Conservation (phyloP, 306 rosid species). For the Medicago lupulina region DNA sequence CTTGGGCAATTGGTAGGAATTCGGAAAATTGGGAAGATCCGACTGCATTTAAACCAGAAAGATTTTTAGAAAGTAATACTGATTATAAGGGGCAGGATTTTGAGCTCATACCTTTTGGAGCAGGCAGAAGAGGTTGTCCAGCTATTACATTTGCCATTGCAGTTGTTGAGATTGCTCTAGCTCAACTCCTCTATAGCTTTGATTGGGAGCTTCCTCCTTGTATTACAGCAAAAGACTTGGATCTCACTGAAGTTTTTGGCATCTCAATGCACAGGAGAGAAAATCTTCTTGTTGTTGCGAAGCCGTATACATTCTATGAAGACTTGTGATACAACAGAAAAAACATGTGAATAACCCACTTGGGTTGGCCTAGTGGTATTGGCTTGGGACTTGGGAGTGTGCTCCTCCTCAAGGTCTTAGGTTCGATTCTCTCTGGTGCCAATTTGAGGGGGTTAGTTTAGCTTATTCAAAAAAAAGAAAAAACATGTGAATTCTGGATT, state of each 20-base stretch:
- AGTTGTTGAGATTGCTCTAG: slow-evolving; percentile 64
- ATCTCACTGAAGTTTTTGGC: slow-evolving; percentile 67
- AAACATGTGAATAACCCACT: not conserved
- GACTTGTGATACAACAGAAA: not conserved
- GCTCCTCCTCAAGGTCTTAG: too few species aligned
- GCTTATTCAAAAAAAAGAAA: too few species aligned
- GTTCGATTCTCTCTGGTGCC: too few species aligned
- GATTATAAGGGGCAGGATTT: slow-evolving; percentile 68
- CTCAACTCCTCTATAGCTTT: slow-evolving; percentile 69
- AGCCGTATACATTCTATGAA: slow-evolving; percentile 47
- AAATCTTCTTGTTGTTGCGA: slow-evolving; percentile 54
- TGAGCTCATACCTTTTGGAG: slow-evolving; percentile 73
- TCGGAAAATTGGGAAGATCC: slow-evolving; percentile 69
- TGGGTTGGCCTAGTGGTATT: too few species aligned
- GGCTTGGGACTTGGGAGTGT: too few species aligned
- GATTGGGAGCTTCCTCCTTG: slow-evolving; percentile 78
- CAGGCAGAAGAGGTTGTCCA: slow-evolving; percentile 76
- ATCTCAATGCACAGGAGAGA: slow-evolving; percentile 70
- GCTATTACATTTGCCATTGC: slow-evolving; percentile 53
- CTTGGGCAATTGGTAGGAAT: slow-evolving; percentile 73
- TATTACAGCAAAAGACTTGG: slow-evolving; percentile 52
- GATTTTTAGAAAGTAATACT: slow-evolving; percentile 58
- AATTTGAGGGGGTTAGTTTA: too few species aligned
- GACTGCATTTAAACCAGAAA: slow-evolving; percentile 61
- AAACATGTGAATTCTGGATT: not conserved